These are phyloP conservation scores for Calonectria pteridis DNA, from an alignment of 2,329 filamentous ascomycete species.

Conservation along the genomic window DNA sequence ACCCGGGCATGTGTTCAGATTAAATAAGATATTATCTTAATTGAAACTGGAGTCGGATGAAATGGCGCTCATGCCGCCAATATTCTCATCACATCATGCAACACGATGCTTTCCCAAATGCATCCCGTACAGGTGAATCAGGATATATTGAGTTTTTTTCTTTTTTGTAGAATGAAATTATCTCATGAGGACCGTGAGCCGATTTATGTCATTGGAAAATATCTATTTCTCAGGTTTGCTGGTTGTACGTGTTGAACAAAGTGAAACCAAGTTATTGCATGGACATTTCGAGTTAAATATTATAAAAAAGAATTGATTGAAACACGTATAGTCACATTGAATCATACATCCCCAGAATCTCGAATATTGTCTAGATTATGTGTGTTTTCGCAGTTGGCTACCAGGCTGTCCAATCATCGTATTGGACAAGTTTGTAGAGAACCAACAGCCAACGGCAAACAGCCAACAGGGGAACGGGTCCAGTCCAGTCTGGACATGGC, in stretches of 20 bases:
- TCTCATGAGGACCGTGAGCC: background rate
- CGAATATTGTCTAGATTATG: background rate
- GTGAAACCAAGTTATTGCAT: background rate
- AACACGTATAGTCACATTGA: background rate
- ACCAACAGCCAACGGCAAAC: background rate
- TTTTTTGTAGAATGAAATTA: background rate
- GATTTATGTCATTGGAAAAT: background rate
- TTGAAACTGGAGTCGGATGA: too few species aligned
- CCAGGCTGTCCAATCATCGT: background rate
- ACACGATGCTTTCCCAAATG: too few species aligned
- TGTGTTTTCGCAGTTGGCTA: background rate
- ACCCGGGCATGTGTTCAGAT: too few species aligned
- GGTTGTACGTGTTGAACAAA: background rate
- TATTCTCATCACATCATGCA: too few species aligned
- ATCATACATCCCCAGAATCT: background rate
- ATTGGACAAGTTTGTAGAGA: background rate
- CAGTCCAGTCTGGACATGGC: background rate
- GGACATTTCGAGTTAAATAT: background rate
- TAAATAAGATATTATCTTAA: too few species aligned
- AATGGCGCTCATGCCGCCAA: too few species aligned
- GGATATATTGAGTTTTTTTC: background rate
- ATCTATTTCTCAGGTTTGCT: background rate
- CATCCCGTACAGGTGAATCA: too few species aligned
- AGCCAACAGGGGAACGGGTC: background rate
- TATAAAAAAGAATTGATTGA: background rate